A percentile compares a stretch with the other conserved stretches of the same genome.
Conservation (phyloP, 2,329 filamentous ascomycete species). For the Colletotrichum musae region DNA sequence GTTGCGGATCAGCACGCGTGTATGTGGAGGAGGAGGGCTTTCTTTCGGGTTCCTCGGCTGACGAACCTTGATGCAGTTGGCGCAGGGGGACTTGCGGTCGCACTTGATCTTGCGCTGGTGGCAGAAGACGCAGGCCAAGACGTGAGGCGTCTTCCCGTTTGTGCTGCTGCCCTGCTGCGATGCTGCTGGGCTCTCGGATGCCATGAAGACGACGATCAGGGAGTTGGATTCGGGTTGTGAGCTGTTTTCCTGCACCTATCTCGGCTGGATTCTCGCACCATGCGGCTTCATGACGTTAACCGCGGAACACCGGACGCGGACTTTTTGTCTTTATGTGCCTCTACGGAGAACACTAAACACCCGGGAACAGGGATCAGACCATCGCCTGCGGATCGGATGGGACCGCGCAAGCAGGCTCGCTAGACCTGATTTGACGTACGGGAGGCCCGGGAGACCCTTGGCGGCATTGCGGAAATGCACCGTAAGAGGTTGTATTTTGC, state of each 20-base stretch:
- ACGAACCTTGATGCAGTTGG: slow-evolving; percentile 57
- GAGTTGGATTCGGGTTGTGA: neutral
- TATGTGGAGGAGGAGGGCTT: no score
- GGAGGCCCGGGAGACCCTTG: slow-evolving; percentile 20
- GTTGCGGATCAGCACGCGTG: slow-evolving; percentile 67
- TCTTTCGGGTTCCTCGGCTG: slow-evolving; percentile 16
- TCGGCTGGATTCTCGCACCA: neutral
- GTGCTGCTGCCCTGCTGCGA: slow-evolving; percentile 6
- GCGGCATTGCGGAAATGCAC: slow-evolving; percentile 11
- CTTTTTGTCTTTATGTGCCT: slow-evolving; percentile 15
- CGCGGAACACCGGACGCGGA: neutral
- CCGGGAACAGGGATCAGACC: slow-evolving; percentile 4
- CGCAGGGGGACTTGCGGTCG: slow-evolving; percentile 70
- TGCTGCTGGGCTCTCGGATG: slow-evolving; percentile 24
- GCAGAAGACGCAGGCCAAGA: slow-evolving; percentile 65
- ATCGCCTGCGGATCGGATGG: slow-evolving; percentile 2
- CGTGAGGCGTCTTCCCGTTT: slow-evolving; percentile 16
- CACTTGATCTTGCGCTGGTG: slow-evolving; percentile 75
- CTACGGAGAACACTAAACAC: neutral
- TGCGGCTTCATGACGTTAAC: slow-evolving; percentile 16
- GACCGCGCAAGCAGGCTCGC: neutral
- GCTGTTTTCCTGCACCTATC: no score
- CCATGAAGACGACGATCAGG: slow-evolving; percentile 7
- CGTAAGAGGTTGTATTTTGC: neutral
- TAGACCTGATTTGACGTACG: slow-evolving; percentile 13